Percentiles rank a stretch among this genome's conserved stretches.
Conservation (phyloP, 306 rosid genomes). For the Luffa acutangula region DNA sequence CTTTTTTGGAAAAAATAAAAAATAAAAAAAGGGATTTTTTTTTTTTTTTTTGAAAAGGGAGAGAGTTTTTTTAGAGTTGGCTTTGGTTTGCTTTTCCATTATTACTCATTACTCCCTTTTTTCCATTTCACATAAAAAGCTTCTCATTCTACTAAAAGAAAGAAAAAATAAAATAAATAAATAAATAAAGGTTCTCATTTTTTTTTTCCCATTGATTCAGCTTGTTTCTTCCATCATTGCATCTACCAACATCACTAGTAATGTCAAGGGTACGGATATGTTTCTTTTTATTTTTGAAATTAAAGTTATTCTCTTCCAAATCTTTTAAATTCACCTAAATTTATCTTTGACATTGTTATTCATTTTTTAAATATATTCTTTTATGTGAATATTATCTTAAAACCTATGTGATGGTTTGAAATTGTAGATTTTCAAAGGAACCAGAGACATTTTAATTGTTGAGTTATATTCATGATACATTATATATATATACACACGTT, state of each 20-base stretch:
- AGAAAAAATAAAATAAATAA: background rate
- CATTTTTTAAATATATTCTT: too few relatives aligned
- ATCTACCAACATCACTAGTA: constrained; percentile 18
- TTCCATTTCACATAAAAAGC: constrained; percentile 1
- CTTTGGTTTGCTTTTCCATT: background rate
- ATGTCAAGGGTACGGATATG: background rate
- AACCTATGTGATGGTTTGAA: too few relatives aligned
- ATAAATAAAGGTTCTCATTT: background rate
- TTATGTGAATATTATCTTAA: too few relatives aligned
- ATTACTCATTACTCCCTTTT: background rate
- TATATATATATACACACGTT: too few relatives aligned
- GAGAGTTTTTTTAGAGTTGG: background rate
- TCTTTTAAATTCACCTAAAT: background rate
- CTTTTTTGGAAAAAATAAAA: background rate
- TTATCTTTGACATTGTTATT: too few relatives aligned
- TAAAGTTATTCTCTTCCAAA: background rate
- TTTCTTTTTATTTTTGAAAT: background rate
- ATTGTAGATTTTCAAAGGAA: too few relatives aligned
- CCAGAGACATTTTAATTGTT: too few relatives aligned
- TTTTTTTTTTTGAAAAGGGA: too few relatives aligned
- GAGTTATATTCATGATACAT: too few relatives aligned
- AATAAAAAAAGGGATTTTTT: background rate
- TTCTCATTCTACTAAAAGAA: too few relatives aligned
- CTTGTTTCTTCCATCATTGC: constrained; percentile 41
- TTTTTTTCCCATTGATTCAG: constrained; percentile 13